Evolutionary conservation across 106 monocot genomes (phyloP), one percentile per base, ranked within the genome.

Genomic region (Iris macrosiphon): DNA sequence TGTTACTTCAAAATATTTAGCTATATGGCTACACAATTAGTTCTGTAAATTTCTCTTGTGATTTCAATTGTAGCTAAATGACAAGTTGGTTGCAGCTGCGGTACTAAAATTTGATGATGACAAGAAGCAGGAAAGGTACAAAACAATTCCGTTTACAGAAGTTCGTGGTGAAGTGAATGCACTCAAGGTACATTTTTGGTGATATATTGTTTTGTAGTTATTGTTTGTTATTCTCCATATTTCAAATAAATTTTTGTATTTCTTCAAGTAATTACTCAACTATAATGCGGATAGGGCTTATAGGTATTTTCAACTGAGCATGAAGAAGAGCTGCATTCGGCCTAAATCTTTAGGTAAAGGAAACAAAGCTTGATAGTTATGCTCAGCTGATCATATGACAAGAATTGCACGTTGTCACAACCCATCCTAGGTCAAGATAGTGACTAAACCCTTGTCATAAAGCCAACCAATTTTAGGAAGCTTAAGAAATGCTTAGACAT

Each of bases 141-240:
- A 78, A 58, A 28, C 51, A 28, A 89, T 96, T 49, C 83, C 89
- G 37, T 89, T 96, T 61, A 57, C 69, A 60, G 79, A 86, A 62
- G 49, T 96, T 43, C 68, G 34, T 12, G 60, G 57, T 26, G 85
- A 89, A 73, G 44, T 96, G 52, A 70, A 74, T 67, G 32, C 40
- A 54, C 76, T 96, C 35, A 96, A 96, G 82, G 95, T 96, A 73
- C 7, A 31, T 26, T 57, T 37, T 31, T 20, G 24, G 9, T 24
- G 9, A 48, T 4, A 24, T 48, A 35, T 23, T 1, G 24, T 16
- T 23, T 48, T 48, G 45, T 20, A 24, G 47, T 2, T 44, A 19
- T 19, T 40, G 16, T 18, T 16, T 44, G 16, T 19, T 4, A 44
- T 2, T 44, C 20, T 4, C 20, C 2, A 44, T 2, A 4, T 4